These are phyloP conservation scores for Fusarium goolgardi DNA, from an alignment of 2,329 filamentous ascomycete species.

Conservation along the genomic window DNA sequence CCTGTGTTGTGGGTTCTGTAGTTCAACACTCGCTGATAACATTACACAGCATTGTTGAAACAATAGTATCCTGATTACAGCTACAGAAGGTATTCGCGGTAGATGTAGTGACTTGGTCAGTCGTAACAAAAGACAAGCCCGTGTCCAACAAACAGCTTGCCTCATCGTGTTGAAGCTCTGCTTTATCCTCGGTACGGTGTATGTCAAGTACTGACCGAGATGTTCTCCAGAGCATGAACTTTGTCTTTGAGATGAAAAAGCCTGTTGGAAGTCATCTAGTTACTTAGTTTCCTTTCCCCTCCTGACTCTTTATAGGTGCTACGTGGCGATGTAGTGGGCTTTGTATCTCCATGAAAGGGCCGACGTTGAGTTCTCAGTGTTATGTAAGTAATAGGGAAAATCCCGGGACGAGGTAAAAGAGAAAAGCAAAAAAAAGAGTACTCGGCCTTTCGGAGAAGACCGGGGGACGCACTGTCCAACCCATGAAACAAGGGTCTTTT, in stretches of 20 bases:
- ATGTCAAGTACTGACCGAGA: no score
- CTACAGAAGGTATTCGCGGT: no score
- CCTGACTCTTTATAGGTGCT: not conserved
- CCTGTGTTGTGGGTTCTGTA: not conserved
- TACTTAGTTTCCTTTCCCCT: not conserved
- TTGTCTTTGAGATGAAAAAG: not conserved
- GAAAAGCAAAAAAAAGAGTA: not conserved
- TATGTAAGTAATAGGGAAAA: constrained; percentile 45
- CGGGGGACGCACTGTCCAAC: constrained; percentile 13
- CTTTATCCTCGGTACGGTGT: no score
- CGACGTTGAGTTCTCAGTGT: constrained; percentile 30
- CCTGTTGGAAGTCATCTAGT: not conserved
- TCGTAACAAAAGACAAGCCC: not conserved
- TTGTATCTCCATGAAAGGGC: constrained; percentile 59
- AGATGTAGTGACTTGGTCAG: not conserved
- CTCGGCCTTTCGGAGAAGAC: constrained; percentile 20
- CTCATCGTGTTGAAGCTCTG: not conserved
- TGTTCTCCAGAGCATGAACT: not conserved
- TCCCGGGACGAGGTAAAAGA: constrained; percentile 13
- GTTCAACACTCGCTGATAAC: not conserved
- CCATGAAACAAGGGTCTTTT: constrained; percentile 30
- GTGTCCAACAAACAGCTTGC: not conserved
- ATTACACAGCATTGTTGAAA: not conserved
- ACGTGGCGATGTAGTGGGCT: constrained; percentile 59
- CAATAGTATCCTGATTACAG: not conserved